Conservation (phyloP, 441 rosid species). For the Populus hybrid region DNA sequence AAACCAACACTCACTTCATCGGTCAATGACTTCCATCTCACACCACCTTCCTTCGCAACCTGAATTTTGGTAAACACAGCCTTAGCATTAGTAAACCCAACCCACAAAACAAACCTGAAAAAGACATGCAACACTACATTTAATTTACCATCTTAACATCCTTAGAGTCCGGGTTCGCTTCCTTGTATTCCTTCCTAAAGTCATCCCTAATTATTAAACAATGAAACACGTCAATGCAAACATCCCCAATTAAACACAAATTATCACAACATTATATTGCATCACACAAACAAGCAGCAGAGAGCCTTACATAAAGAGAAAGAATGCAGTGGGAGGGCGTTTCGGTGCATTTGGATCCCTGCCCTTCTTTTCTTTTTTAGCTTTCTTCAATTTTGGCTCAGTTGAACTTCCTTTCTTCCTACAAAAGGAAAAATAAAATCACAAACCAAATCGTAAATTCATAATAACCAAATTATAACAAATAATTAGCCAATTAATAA, state of each 20-base stretch:
- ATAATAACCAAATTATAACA: neutral
- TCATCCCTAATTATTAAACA: constrained; percentile 49
- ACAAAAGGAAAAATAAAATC: neutral
- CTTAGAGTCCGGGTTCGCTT: constrained; percentile 54
- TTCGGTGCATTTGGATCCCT: constrained; percentile 52
- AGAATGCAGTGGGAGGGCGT: constrained; percentile 87
- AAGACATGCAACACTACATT: neutral
- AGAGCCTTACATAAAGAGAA: constrained; percentile 59
- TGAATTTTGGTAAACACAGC: constrained; percentile 8
- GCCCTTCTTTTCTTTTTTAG: constrained; percentile 46
- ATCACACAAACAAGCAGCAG: neutral
- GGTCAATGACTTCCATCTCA: constrained; percentile 78
- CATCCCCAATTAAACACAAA: neutral
- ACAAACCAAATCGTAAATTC: neutral
- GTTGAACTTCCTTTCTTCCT: constrained; percentile 66
- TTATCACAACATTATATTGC: too few relatives aligned
- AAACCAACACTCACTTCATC: constrained; percentile 56
- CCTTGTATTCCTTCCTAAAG: constrained; percentile 58
- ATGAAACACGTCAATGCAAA: neutral
- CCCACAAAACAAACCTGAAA: neutral
- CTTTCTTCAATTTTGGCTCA: constrained; percentile 67
- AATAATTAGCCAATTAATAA: neutral
- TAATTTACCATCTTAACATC: constrained; percentile 45
- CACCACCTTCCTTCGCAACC: constrained; percentile 87
- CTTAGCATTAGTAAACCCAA: neutral